phyloP scores from a whole-genome alignment of 2,329 filamentous ascomycete genomes.

The Phialophora chinensis region DNA sequence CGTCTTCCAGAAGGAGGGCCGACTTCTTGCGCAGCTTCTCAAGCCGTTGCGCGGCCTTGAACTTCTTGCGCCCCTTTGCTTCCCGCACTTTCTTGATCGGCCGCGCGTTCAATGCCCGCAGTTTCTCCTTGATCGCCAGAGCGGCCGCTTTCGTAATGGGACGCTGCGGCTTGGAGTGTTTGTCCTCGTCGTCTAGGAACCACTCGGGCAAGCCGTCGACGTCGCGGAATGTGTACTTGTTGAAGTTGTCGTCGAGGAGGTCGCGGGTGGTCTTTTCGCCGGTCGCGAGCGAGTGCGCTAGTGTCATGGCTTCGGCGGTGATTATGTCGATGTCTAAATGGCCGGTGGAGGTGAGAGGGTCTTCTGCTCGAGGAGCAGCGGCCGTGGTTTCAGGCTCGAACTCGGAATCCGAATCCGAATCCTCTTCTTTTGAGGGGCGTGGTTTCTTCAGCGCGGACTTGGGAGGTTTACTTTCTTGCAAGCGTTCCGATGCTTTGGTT shows the following conservation, averaged over 20 bases:
- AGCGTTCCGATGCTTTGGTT: conserved; percentile 38
- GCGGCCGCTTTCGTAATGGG: conserved; percentile 93
- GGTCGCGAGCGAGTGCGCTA: conserved; percentile 88
- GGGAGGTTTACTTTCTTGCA: conserved; percentile 38
- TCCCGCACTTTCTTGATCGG: conserved; percentile 99
- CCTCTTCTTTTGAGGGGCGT: not conserved
- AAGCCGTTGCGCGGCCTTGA: conserved; percentile 85
- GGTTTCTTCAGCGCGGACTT: conserved; percentile 42
- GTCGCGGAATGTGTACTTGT: conserved; percentile 89
- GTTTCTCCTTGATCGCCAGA: conserved; percentile 90
- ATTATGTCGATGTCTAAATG: conserved; percentile 91
- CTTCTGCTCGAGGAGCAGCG: conserved; percentile 34
- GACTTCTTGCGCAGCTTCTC: conserved; percentile 98
- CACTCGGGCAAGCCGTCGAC: conserved; percentile 91
- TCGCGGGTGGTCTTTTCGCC: conserved; percentile 81
- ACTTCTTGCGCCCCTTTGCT: conserved; percentile 95
- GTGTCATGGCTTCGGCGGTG: conserved; percentile 98
- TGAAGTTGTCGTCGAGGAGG: conserved; percentile 88
- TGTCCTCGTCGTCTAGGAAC: conserved; percentile 92
- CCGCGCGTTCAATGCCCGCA: conserved; percentile 87
- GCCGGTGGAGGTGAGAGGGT: conserved; percentile 51
- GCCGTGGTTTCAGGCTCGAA: conserved; percentile 44
- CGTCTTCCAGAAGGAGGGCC: conserved; percentile 85
- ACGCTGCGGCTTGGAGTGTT: conserved; percentile 81
- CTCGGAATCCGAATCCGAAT: conserved; percentile 40